Conservation (phyloP, 1,284 basidiomycete genomes). For the Ganoderma boninense region DNA sequence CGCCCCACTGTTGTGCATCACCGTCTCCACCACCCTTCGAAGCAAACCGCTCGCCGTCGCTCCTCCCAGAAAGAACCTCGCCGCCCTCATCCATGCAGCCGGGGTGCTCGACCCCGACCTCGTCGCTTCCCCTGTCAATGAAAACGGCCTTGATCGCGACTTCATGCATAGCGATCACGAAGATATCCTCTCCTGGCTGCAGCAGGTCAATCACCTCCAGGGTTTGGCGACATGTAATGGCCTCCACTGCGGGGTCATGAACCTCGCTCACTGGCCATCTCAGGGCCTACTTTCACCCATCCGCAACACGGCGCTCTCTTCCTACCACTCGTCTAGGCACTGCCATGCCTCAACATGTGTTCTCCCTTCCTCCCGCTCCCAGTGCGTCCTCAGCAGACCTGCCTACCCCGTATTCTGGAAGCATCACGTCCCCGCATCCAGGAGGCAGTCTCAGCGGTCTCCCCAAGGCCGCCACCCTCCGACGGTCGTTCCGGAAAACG, state of each 20-base stretch:
- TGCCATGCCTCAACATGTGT: conserved; percentile 66
- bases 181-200: conserved; percentile 58
- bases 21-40: conserved; percentile 80
- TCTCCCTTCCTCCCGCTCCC: conserved; percentile 62
- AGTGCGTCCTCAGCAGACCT: conserved; percentile 47
- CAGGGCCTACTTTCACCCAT: conserved; percentile 58
- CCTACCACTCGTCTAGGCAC: conserved; percentile 74
- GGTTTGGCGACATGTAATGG: conserved; percentile 62
- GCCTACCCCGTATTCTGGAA: conserved; percentile 51
- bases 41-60: conserved; percentile 68
- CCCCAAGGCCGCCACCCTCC: conserved; percentile 61
- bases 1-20: conserved; percentile 83
- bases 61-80: conserved; percentile 61
- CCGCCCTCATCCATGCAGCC: conserved; percentile 50
- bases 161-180: conserved; percentile 43
- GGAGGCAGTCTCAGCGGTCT: conserved; percentile 18
- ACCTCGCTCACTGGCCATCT: not conserved
- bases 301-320: conserved; percentile 51
- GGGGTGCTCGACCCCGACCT: conserved; percentile 39
- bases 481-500: conserved; percentile 87
- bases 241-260: not conserved
- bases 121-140: conserved; percentile 30
- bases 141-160: conserved; percentile 16
- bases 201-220: conserved; percentile 84
- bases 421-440: conserved; percentile 34